phyloP scores from a whole-genome alignment of 495 filamentous ascomycete genomes.

The Penicillium desertorum region DNA sequence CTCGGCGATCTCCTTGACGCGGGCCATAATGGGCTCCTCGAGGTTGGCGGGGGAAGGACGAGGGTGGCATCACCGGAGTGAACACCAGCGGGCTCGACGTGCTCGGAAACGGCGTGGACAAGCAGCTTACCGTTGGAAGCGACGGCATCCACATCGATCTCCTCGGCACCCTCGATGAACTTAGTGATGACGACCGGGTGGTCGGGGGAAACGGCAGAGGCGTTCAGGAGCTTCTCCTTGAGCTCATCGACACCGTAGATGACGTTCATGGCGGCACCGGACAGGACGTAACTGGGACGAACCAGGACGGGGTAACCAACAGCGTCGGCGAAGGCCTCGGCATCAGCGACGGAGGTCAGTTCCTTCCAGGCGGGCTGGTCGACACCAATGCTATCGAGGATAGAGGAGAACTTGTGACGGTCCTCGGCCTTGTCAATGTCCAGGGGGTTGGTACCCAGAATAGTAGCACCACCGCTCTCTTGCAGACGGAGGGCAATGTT shows the following conservation, averaged over 20 bases:
- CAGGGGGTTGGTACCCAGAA: conserved; percentile 86
- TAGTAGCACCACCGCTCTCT: conserved; percentile 80
- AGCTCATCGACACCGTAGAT: conserved; percentile 87
- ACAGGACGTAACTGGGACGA: conserved; percentile 92
- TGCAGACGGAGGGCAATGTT: conserved; percentile 96
- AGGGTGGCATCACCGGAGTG: conserved; percentile 95
- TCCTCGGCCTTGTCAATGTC: conserved; percentile 98
- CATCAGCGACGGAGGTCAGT: conserved; percentile 84
- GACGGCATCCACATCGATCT: conserved; percentile 97
- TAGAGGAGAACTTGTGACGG: conserved; percentile 95
- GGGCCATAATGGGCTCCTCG: conserved; percentile 70
- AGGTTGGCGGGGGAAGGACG: conserved; percentile 83
- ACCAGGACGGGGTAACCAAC: conserved; percentile 93
- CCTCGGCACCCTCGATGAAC: conserved; percentile 95
- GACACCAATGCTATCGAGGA: conserved; percentile 92
- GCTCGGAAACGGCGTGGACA: conserved; percentile 91
- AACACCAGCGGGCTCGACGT: conserved; percentile 94
- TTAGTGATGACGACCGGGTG: conserved; percentile 98
- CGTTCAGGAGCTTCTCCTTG: conserved; percentile 82
- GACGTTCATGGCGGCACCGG: conserved; percentile 96
- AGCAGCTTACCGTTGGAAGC: conserved; percentile 82
- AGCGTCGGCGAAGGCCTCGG: conserved; percentile 75
- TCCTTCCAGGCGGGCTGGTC: conserved; percentile 99
- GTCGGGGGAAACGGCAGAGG: conserved; percentile 87
- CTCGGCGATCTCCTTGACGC: conserved; percentile 89